These are phyloP conservation scores for Atkinsonella texensis DNA, from an alignment of 2,329 filamentous ascomycete genomes.

Conservation along the genomic window DNA sequence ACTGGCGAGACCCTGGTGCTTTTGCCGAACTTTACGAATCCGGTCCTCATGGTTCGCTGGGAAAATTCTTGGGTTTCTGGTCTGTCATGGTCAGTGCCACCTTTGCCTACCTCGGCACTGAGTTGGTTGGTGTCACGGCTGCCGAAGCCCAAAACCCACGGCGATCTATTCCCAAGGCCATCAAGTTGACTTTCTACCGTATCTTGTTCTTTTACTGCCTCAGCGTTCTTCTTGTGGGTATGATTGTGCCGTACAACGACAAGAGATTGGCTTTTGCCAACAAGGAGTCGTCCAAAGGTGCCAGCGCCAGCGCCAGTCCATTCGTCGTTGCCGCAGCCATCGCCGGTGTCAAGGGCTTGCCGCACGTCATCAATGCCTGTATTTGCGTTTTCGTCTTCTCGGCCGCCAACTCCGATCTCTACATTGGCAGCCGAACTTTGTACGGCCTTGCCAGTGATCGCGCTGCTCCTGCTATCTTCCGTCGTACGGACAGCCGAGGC, in stretches of 20 bases:
- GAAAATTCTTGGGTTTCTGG: conserved; percentile 54
- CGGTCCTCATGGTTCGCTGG: conserved; percentile 16
- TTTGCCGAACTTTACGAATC: conserved; percentile 19
- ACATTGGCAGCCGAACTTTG: conserved; percentile 61
- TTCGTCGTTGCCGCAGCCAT: conserved; percentile 63
- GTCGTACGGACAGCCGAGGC: conserved; percentile 56
- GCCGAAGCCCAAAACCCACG: conserved; percentile 72
- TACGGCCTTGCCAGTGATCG: conserved; percentile 62
- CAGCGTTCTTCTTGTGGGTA: conserved; percentile 62
- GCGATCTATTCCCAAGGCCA: conserved; percentile 63
- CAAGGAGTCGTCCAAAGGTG: conserved; percentile 14
- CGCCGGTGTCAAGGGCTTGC: conserved; percentile 49
- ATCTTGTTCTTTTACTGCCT: conserved; percentile 72
- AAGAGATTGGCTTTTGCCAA: conserved; percentile 45
- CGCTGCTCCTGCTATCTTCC: conserved; percentile 60
- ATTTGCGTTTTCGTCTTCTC: conserved; percentile 68
- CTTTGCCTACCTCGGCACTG: conserved; percentile 68
- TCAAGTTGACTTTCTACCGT: conserved; percentile 71
- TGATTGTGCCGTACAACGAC: conserved; percentile 64
- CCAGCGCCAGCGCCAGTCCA: conserved; percentile 42
- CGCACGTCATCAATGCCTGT: conserved; percentile 60
- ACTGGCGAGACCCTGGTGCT: conserved; percentile 49
- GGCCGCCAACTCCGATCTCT: conserved; percentile 66
- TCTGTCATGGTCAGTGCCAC: conserved; percentile 63
- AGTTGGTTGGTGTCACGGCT: conserved; percentile 66